Base-by-base conservation (phyloP, 768 basidiomycete genomes). In the Calocybe gangraenosa region DNA sequence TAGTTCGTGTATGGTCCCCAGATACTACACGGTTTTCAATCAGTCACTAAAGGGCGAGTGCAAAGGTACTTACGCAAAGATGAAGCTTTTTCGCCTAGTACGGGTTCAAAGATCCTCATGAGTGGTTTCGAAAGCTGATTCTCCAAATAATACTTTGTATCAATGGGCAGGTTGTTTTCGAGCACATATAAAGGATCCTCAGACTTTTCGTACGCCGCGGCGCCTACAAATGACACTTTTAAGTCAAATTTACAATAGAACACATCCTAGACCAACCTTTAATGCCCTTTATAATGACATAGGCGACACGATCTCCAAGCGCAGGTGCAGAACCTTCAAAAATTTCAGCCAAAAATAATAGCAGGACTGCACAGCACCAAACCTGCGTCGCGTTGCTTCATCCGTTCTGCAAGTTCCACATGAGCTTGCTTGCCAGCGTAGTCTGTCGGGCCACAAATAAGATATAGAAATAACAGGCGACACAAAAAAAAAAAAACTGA, bases 261-360 rank as follows among this genome's bases (percentile, higher is more conserved):
- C 18, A n/a, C 15, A 23, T 28, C 18, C 18, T 33, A 14, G 23
- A 47, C 58, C 11, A 47, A 87, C 89, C 92, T 72, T 95, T 97
- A 49, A 88, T 86, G 3, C 91, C 92, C 64, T 99, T 98, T 63
- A 98, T 79, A 60, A 99, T 97, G 34, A 98, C 95, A 70, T 98
- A 99, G 4, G 96, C 95, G 1, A 98, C 96, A 66, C 96, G 95
- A 62, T 99, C 96, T 47, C 96, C 96, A 15, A 98, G 68, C n/a
- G 90, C 84, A 18, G 96, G 96, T 2, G 96, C 96, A 55, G 96
- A 99, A 49, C 93, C 90, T 85, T 52, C 10, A 34, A 15, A 21
- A 17, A 18, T 14, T 20, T 46, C 5, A 45, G 41, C 28, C 32
- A 33, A n/a, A 19, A 6, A 18, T 35, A 25, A 6, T n/a, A 28